Base-by-base conservation (phyloP, 1,139 yeast genomes). In the Debaryomyces sp. region DNA sequence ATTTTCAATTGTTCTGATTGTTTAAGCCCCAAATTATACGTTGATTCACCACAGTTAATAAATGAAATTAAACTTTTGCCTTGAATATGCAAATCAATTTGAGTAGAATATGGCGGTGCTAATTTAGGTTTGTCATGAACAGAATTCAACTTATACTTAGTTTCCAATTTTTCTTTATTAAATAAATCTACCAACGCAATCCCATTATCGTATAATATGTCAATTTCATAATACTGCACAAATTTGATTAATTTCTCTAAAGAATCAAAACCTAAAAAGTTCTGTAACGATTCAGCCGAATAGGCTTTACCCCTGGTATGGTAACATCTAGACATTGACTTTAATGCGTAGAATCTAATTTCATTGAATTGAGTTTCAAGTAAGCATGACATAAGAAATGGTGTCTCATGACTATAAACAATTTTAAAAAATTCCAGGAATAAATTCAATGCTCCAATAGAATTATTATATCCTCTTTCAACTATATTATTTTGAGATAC, bases 351-450 rank as follows among this genome's bases (percentile, higher is more conserved):
- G 58, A 88, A 83, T 41, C 99, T 71, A 6, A 92, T 76, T 51
- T 87, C 94, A 58, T 88, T 88, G 60, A 90, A 83, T 56, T 88
- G 92, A 5, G 87, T 83, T 62, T 94, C 97, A 27, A 90, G 66
- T 38, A 94, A 70, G 53, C 96, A 91, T 0, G 90, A 77, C 65
- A 89, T 67, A 34, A 92, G 69, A 49, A 85, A 80, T 1, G 97
- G 95, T 0, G 90, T 82, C 22, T 60, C 59, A 2, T 71, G 66
- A 7, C 73, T 67, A 35, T 77, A 75, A 17, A 80, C 77, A 8
- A 80, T 61, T 46, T 78, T 68, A 66, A 95, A 94, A 60, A 91
- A 88, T 47, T 80, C 78, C 2, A 77, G 74, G 62, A 82, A 90
- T 18, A 85, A 63, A 57, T 87, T 83, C 36, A 84, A 64, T 7